Percentiles rank a stretch among this genome's conserved stretches.
These are phyloP conservation scores for Akanthomyces uredinophilus DNA, from an alignment of 2,329 filamentous ascomycete genomes.

Conservation along the genomic window DNA sequence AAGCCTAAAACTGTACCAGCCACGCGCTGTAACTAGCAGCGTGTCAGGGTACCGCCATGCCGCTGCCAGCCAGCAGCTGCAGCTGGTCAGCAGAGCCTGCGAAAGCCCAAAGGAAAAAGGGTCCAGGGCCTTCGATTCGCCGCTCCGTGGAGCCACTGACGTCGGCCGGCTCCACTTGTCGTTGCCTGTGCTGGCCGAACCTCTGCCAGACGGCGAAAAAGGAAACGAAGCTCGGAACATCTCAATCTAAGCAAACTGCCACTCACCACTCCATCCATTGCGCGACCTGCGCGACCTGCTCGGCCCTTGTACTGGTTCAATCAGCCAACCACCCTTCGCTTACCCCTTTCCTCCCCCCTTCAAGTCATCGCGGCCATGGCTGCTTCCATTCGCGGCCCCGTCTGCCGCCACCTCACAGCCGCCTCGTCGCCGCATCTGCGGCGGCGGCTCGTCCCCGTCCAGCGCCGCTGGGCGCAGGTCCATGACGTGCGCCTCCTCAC, in stretches of 20 bases:
- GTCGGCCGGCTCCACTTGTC: neutral
- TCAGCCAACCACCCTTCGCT: neutral
- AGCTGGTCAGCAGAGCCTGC: neutral
- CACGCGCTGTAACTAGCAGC: too few relatives aligned
- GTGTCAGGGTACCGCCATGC: too few relatives aligned
- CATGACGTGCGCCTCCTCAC: slow-evolving; percentile 88
- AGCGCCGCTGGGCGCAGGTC: slow-evolving; percentile 85
- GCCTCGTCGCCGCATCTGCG: slow-evolving; percentile 24
- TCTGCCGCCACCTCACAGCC: slow-evolving; percentile 42
- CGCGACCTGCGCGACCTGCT: neutral
- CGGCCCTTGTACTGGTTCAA: neutral
- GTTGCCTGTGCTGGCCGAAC: neutral
- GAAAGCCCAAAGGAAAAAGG: neutral
- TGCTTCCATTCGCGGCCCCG: slow-evolving; percentile 38
- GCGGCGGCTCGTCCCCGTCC: slow-evolving; percentile 37
- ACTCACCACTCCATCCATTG: neutral
- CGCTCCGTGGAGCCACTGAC: neutral
- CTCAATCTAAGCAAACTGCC: neutral
- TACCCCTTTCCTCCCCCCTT: too few relatives aligned
- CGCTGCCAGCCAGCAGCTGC: too few relatives aligned
- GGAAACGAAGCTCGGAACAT: neutral
- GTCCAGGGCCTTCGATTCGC: neutral
- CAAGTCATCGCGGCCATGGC: slow-evolving; percentile 6
- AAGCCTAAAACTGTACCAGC: neutral
- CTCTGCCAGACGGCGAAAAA: neutral